These are phyloP conservation scores for Cydonia oblonga DNA, from an alignment of 331 rosid species.

Conservation along the genomic window DNA sequence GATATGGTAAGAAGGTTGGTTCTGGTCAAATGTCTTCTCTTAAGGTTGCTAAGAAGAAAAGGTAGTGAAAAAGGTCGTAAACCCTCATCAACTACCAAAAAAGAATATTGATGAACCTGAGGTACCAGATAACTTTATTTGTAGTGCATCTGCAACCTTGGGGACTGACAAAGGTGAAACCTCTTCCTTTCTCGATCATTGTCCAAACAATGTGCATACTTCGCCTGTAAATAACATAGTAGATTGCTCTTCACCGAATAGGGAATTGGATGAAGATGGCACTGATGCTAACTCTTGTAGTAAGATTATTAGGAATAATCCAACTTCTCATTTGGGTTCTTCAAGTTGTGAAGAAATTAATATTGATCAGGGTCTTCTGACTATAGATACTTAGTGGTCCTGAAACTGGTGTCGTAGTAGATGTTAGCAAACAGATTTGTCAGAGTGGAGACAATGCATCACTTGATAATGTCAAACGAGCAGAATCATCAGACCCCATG, in stretches of 20 bases:
- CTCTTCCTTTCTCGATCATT: no score
- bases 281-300: slow-evolving; percentile 21
- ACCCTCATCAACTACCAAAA: slow-evolving; percentile 19
- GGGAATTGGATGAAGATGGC: slow-evolving; percentile 26
- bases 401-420: slow-evolving; percentile 25
- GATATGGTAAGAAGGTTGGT: slow-evolving; percentile 9
- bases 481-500: slow-evolving; percentile 25
- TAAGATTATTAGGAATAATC: slow-evolving; percentile 23
- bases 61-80: slow-evolving; percentile 46
- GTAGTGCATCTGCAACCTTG: slow-evolving; percentile 14
- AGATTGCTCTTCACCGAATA: slow-evolving; percentile 7
- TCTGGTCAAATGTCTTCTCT: slow-evolving; percentile 17
- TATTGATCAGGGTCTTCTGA: slow-evolving; percentile 19
- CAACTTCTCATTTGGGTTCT: slow-evolving; percentile 22
- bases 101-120: slow-evolving; percentile 15
- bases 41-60: slow-evolving; percentile 50
- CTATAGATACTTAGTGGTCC: slow-evolving; percentile 27
- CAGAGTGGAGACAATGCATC: slow-evolving; percentile 25
- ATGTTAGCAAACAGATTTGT: slow-evolving; percentile 22
- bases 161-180: slow-evolving; percentile 17
- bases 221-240: no score
- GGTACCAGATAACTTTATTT: slow-evolving; percentile 7
- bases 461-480: slow-evolving; percentile 18
- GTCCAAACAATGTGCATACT: no score
- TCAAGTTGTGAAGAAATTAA: slow-evolving; percentile 23